A percentile compares a stretch with the other conserved stretches of the same genome.
Conservation (phyloP, 2,329 filamentous ascomycete species). For the Endoconidiophora laricicola region DNA sequence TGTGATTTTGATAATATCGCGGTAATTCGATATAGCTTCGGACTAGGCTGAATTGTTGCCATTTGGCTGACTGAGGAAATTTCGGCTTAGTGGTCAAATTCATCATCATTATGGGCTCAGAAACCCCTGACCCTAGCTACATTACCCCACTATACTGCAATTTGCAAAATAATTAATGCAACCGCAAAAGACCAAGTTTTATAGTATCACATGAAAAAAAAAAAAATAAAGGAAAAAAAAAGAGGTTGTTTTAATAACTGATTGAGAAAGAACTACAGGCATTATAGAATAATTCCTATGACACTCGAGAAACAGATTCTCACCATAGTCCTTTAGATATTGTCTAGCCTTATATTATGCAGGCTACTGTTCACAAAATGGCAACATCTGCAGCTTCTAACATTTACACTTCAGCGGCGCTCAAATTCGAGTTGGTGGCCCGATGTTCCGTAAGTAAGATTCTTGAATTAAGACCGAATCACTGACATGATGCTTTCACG, state of each 20-base stretch:
- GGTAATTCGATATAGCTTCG: not conserved
- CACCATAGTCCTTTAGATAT: not conserved
- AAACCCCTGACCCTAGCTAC: not conserved
- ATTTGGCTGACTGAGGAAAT: conserved; percentile 10
- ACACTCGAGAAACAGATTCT: not conserved
- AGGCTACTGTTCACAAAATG: conserved; percentile 10
- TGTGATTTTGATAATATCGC: not conserved
- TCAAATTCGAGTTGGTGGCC: conserved; percentile 63
- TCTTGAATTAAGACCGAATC: not conserved
- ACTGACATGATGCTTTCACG: not conserved
- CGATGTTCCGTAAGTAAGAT: conserved; percentile 54
- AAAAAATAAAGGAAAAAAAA: not conserved
- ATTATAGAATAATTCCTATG: not conserved
- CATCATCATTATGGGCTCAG: conserved; percentile 9
- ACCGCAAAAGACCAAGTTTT: not conserved
- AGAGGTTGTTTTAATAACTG: too few species aligned
- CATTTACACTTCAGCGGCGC: conserved; percentile 43
- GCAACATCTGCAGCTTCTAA: conserved; percentile 16
- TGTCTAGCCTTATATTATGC: conserved; percentile 1
- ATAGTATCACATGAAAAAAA: not conserved
- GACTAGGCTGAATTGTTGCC: not conserved
- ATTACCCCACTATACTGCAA: conserved; percentile 3
- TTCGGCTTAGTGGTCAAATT: conserved; percentile 6
- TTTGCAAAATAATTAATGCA: not conserved
- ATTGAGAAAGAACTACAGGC: too few species aligned